Evolutionary conservation across 345 rosid genomes (phyloP), one percentile per base, ranked within the genome.

Genomic region (Dovyalis caffra): DNA sequence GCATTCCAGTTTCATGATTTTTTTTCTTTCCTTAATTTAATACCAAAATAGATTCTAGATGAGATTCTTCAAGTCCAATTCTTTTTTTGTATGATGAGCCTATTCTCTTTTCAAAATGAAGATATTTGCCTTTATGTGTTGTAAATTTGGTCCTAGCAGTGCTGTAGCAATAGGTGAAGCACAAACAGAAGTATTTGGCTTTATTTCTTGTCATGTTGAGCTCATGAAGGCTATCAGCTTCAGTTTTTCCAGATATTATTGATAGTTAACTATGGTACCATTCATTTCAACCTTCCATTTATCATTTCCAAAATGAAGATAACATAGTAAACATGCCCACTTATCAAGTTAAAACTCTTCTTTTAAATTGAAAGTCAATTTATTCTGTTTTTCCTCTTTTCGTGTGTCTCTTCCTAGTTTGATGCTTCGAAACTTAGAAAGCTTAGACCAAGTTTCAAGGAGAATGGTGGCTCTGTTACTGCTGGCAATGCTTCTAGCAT

Each of bases 401-500:
- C 20, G 8, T 64, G 62, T 70, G 14, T 66, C 14, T 49, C 40
- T 58, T 66, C 37, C 58, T 76, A 80, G 83, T 80, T 80, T 71
- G 83, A 80, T 75, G 79, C 79, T 47, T 47, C 76, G 25, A 80
- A 71, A 72, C 70, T 80, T 70, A 71, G 75, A 71, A 77, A 70
- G 65, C 75, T 77, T 38, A 64, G 66, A 77, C 79, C 79, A 40
- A 77, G 79, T 64, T 77, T 77, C 66, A 77, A 77, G 69, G 68
- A 33, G 75, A 47, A 70, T 49, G 57, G 70, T 51, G 79, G 79
- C 26, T 70, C 79, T n/a, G 79, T 77, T 29, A 77, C 79, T 58
- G 83, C 83, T 60, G 83, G 83, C 47, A 80, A 80, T 71, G 79
- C 83, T 67, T 80, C 83, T 34, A 80, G 37, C 71, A 76, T 80